Evolutionary conservation across 2,329 filamentous ascomycete genomes (phyloP), one percentile per base, ranked within the genome.

Genomic region (Aspergillus intermedius): DNA sequence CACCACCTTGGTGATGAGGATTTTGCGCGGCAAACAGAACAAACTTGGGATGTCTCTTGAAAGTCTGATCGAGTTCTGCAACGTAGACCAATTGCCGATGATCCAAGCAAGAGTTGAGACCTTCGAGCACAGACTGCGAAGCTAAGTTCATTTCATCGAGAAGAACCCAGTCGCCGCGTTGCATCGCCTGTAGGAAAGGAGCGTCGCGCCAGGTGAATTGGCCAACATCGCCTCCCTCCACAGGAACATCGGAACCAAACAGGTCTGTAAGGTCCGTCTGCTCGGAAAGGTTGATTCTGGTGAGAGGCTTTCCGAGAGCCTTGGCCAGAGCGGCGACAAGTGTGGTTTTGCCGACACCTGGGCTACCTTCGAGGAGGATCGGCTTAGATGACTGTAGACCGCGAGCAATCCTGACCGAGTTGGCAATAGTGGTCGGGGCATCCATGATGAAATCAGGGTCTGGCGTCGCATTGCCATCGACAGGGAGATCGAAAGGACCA

Each of bases 61-160:
- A 98, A 2, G 89, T 90, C 61, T 95, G 91, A 60, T 96, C 91
- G 10, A 98, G 78, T 64, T 98, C 94, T 1, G 93, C 89, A 50
- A 98, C 84, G 63, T 96, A 98, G 0, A 95, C 88, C 67, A 96
- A 88, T 50, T 93, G 91, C 68, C 94, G 84, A 66, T 98, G 94
- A 67, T 98, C 93, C 25, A 98, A 78, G 72, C 93, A 97, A 19
- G 93, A 91, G 58, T 98, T 98, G 28, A 98, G 75, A 54, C 93
- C 94, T 72, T 98, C 93, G 1, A 98, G 79, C 2, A 98, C 91
- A 4, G 91, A 95, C 65, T 98, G 93, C 0, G 91, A 97, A 1
- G 94, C 93, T 54, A 98, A 73, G 61, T 98, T 98, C 93, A 98
- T 98, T 74, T 98, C 93, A 62, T 98, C 93, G 0, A 98, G 78